Evolutionary conservation across 2,329 filamentous ascomycete species (phyloP), one percentile per base, ranked within the genome.

Genomic region (Colletotrichum camelliae): DNA sequence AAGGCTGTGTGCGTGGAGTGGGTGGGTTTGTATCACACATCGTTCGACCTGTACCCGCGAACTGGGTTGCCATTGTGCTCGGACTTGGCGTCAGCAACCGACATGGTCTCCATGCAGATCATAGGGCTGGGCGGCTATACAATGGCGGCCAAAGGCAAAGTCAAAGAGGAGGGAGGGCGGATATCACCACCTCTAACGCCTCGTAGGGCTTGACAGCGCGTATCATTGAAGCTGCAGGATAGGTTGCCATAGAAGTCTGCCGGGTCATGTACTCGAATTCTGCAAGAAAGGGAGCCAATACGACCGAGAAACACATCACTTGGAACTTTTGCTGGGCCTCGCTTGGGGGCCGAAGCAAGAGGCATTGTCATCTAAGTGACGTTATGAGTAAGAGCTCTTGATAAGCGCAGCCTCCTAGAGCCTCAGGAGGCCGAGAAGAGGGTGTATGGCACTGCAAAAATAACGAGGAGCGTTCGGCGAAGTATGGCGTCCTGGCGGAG

Each of bases 91-190:
- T 73, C 65, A 62, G 70, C 65, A 62, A 21, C 37, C 24, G 18
- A 39, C 15, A 29, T 43, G 24, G 27, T 8, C 12, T 9, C 33
- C 21, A 64, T 73, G 70, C 73, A 68, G 57, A 43, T 52, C 27
- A 12, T 75, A 75, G 70, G 73, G 73, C 73, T 75, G 64, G 62
- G 64, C 70, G 62, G 68, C 72, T 67, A 55, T 55, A 75, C 52
- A 52, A 70, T 67, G 35, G 31, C 43, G 58, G 67, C 43, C 43
- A 7, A 70, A 37, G 66, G 55, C 31, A 24, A n/a, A 35, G 4
- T 61, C 24, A 31, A 35, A 15, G 18, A 21, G 7, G 31, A 57
- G 21, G 62, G 24, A 24, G 65, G 70, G 21, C 2, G 35, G 12
- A 48, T 65, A 29, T 21, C 43, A 73, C 64, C 67, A 27, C 57